A percentile compares a stretch with the other conserved stretches of the same genome.
These are phyloP conservation scores for Arthrobotrys sphaeroides DNA, from an alignment of 2,329 filamentous ascomycete genomes.

Conservation along the genomic window DNA sequence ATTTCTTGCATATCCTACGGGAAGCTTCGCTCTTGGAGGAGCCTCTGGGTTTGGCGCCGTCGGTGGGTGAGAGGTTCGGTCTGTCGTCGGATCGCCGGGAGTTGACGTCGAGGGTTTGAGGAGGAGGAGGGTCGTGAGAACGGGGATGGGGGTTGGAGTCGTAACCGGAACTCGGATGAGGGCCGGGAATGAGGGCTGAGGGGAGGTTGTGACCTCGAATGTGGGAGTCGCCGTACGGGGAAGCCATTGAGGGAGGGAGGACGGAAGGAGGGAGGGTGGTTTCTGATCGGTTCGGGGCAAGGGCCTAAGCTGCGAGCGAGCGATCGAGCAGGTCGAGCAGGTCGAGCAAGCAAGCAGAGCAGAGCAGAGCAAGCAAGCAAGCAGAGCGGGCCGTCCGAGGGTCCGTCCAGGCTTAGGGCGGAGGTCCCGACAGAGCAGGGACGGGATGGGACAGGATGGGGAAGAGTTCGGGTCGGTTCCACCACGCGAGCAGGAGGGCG, in stretches of 20 bases:
- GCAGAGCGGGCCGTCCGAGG: not conserved
- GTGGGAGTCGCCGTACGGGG: constrained; percentile 50
- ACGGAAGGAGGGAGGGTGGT: not conserved
- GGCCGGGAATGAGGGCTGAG: constrained; percentile 25
- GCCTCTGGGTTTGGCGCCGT: constrained; percentile 39
- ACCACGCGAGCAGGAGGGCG: constrained; percentile 3
- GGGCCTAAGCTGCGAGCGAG: no score
- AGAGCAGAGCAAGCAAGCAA: no score
- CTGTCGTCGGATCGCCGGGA: constrained; percentile 42
- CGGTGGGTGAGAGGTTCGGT: constrained; percentile 44
- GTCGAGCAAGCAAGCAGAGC: no score
- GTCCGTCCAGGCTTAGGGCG: not conserved
- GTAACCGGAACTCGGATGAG: no score
- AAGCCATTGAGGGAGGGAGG: constrained; percentile 34
- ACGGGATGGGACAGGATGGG: not conserved
- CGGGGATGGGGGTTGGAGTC: no score
- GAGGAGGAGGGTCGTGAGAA: not conserved
- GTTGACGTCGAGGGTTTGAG: constrained; percentile 19
- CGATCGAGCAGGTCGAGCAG: no score
- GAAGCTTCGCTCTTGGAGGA: constrained; percentile 35
- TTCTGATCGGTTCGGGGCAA: not conserved
- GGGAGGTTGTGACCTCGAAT: constrained; percentile 41
- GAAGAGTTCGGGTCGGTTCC: not conserved
- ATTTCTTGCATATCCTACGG: constrained; percentile 80
- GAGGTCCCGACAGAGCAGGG: not conserved